These are phyloP conservation scores for Helicocarpus griseus DNA, from an alignment of 2,329 filamentous ascomycete species.

Conservation along the genomic window DNA sequence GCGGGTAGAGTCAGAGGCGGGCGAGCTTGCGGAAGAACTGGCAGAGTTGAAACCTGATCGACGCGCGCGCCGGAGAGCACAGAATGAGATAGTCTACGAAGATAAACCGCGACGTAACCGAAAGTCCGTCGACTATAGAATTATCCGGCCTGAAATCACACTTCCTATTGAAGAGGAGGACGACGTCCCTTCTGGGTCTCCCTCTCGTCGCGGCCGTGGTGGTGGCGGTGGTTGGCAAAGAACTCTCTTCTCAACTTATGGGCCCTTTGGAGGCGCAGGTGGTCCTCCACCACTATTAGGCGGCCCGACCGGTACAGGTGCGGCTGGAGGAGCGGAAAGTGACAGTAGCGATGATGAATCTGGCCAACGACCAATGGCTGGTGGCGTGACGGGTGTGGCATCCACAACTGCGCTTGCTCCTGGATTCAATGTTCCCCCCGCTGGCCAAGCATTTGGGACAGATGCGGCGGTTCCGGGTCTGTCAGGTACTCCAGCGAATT, in stretches of 20 bases:
- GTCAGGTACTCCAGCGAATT: constrained; percentile 62
- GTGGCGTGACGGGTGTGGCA: constrained; percentile 57
- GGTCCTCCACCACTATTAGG: constrained; percentile 62
- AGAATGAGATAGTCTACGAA: constrained; percentile 29
- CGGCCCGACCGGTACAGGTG: constrained; percentile 59
- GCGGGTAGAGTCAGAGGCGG: constrained; percentile 41
- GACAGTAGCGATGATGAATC: constrained; percentile 85
- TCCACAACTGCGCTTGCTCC: constrained; percentile 45
- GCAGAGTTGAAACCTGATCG: constrained; percentile 42
- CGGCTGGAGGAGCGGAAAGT: constrained; percentile 72
- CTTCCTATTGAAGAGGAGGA: constrained; percentile 67
- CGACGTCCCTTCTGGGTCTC: constrained; percentile 56
- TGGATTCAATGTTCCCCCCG: constrained; percentile 45
- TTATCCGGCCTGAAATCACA: constrained; percentile 63
- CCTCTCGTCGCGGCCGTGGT: constrained; percentile 57
- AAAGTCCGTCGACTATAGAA: constrained; percentile 74
- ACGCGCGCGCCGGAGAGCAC: constrained; percentile 29
- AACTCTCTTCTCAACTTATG: constrained; percentile 77
- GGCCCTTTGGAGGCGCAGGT: constrained; percentile 81
- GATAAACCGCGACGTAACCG: constrained; percentile 44
- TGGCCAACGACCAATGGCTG: constrained; percentile 49
- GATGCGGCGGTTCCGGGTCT: constrained; percentile 46
- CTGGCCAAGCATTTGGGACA: constrained; percentile 45
- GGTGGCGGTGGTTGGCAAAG: constrained; percentile 61
- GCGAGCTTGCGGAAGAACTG: constrained; percentile 51